Evolutionary conservation across 2,329 filamentous ascomycete species (phyloP).

Genomic region (Trichoderma lentiforme): DNA sequence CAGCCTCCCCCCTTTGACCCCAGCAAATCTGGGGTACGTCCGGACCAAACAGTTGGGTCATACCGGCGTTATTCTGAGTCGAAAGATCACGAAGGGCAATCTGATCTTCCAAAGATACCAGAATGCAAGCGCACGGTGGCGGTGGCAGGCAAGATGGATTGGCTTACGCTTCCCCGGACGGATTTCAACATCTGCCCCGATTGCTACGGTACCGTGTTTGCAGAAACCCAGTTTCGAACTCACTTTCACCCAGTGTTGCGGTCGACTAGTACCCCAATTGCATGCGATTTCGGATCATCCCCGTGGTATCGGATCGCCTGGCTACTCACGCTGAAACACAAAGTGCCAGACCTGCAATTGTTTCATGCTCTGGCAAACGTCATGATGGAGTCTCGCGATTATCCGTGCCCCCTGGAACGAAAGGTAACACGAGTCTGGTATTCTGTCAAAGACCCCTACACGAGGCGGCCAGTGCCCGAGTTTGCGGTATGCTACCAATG

Average conservation of each 20-base stretch:
- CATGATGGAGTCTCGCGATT: constrained; percentile 43
- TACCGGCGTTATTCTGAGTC: constrained; percentile 54
- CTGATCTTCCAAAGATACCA: constrained; percentile 45
- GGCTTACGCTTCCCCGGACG: constrained; percentile 72
- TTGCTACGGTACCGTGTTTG: constrained; percentile 71
- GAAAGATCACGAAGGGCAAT: constrained; percentile 21
- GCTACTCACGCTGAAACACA: constrained; percentile 71
- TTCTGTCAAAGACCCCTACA: constrained; percentile 66
- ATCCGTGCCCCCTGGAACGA: constrained; percentile 56
- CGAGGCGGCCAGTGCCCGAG: constrained; percentile 59
- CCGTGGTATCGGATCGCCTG: constrained; percentile 84
- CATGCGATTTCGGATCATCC: constrained; percentile 74
- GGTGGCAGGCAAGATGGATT: constrained; percentile 66
- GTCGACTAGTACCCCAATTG: constrained; percentile 54
- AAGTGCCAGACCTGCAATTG: constrained; percentile 62
- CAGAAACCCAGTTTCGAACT: constrained; percentile 62
- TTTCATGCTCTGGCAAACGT: constrained; percentile 67
- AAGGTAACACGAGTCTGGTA: constrained; percentile 67
- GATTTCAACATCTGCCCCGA: constrained; percentile 78
- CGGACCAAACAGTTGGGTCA: constrained; percentile 42
- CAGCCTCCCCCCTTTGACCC: constrained; percentile 47
- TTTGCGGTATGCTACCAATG: constrained; percentile 77
- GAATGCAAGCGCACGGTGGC: constrained; percentile 66
- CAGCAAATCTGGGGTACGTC: constrained; percentile 30
- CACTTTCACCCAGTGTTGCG: constrained; percentile 60